Base-by-base conservation (phyloP, 2,329 filamentous ascomycete species). In the Fusarium pininemorale region DNA sequence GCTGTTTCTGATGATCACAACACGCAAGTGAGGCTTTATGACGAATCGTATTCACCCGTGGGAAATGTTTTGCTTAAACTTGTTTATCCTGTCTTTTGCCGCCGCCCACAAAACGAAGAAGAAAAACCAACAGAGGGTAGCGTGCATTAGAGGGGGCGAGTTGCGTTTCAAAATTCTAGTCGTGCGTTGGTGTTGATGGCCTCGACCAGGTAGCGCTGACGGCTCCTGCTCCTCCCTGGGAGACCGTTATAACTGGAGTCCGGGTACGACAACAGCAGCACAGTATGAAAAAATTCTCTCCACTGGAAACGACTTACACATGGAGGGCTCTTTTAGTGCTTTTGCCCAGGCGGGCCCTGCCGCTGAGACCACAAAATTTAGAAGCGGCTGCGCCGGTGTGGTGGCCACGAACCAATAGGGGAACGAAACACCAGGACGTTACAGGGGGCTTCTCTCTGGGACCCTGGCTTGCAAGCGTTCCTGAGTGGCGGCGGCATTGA, bases 321-420 rank as follows among this genome's bases (percentile, higher is more conserved):
- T 51, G 26, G 18, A 38, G 42, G 35, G 35, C 60, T 48, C 38
- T n/a, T 14, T 41, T 66, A 74, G 59, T 63, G 42, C 56, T 65
- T 55, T 69, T 45, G 72, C 66, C 63, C 67, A 74, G 72, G 68
- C 76, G 76, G 75, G 75, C 75, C 74, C 70, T 73, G 63, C 75
- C 72, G 75, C 74, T 67, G 65, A 66, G 54, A 66, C 75, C 69
- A 68, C 69, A 62, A 63, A 57, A 58, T 53, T 59, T 63, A 64
- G 56, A 68, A 48, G 63, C 71, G 71, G 68, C 73, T 60, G 42
- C 39, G 63, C 70, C 63, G 55, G 59, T 58, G 50, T 51, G 51
- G 39, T 51, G 51, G 11, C 24, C n/a, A 47, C 4, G 5, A 45
- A 12, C 74, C 74, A 76, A 76, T 76, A 38, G 38, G 16, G 39